A percentile compares a stretch with the other conserved stretches of the same genome.
These are phyloP conservation scores for Platismatia glauca DNA, from an alignment of 495 filamentous ascomycete species.

Conservation along the genomic window DNA sequence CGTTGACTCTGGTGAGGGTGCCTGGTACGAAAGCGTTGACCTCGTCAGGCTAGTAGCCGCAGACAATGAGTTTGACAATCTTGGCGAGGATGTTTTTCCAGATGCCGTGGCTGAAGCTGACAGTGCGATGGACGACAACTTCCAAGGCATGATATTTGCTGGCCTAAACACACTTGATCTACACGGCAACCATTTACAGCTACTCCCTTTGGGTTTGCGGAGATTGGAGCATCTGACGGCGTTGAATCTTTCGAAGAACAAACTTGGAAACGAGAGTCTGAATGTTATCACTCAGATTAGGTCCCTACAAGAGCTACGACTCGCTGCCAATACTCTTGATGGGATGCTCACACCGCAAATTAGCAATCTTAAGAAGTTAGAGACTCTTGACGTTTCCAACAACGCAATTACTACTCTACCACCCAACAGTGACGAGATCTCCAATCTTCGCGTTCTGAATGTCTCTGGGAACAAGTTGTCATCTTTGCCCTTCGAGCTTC, in stretches of 20 bases:
- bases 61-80: conserved; percentile 75
- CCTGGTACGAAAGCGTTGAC: conserved; percentile 93
- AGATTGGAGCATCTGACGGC: conserved; percentile 62
- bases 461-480: conserved; percentile 66
- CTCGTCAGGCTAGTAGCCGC: conserved; percentile 81
- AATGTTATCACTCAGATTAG: conserved; percentile 62
- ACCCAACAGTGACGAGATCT: conserved; percentile 51
- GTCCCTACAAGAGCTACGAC: conserved; percentile 65
- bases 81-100: conserved; percentile 68
- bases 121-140: conserved; percentile 51
- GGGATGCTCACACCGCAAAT: conserved; percentile 54
- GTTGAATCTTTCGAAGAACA: conserved; percentile 81
- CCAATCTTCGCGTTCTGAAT: conserved; percentile 62
- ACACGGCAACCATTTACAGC: conserved; percentile 67
- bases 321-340: conserved; percentile 68
- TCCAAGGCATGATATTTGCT: conserved; percentile 67
- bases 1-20: conserved; percentile 39
- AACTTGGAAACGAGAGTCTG: conserved; percentile 58
- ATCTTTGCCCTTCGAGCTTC: conserved; percentile 55
- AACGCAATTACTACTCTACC: conserved; percentile 79
- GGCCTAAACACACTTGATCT: conserved; percentile 77
- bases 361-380: conserved; percentile 53
- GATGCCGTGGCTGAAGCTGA: conserved; percentile 46
- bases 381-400: conserved; percentile 68
- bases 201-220: conserved; percentile 66